Base-by-base conservation (phyloP, 2,329 filamentous ascomycete species). In the Penicillium verrucosum region DNA sequence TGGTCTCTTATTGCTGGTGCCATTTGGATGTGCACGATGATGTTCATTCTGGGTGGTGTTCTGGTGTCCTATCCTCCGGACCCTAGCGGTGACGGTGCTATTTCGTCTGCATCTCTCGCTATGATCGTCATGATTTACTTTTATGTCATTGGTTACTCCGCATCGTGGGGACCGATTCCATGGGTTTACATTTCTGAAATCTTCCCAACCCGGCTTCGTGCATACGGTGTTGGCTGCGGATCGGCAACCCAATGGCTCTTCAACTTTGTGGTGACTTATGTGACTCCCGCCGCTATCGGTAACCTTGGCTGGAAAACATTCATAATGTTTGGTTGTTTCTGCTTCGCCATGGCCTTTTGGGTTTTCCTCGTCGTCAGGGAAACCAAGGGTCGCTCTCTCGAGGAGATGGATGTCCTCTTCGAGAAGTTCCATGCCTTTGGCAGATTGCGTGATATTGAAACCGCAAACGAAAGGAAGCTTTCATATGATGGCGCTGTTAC, bases 31-130 rank as follows among this genome's bases (percentile, higher is more conserved):
- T 80, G 92, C 37, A 72, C 92, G 69, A 92, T 89, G 80, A 88
- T 95, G 76, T 94, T 94, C 81, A 80, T 96, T 70, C 89, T 94
- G 55, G 92, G 85, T 68, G 91, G 93, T 66, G 74, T 89, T 45
- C 44, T 46, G 29, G 44, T 46, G 21, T 23, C 44, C 30, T 46
- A 46, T n/a, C 44, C 44, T 7, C 44, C 44, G 18, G 30, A 46
- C 3, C 44, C 44, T 11, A 11, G 5, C 9, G 5, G 44, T 1
- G 7, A 4, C 8, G 1, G 14, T 16, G 30, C 18, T 12, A 16
- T 46, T 23, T 34, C 44, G 6, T 48, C 46, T 18, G 46, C 46
- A 6, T 36, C 30, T 10, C 21, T 48, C 5, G 32, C 46, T 12
- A 36, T 36, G 30, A 48, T 48, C 9, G 34, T 48, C 23, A 78